Percentiles rank a stretch among this genome's conserved stretches.
Conservation (phyloP, 2,329 filamentous ascomycete genomes). For the Chrysoporthe deuterocubensis region DNA sequence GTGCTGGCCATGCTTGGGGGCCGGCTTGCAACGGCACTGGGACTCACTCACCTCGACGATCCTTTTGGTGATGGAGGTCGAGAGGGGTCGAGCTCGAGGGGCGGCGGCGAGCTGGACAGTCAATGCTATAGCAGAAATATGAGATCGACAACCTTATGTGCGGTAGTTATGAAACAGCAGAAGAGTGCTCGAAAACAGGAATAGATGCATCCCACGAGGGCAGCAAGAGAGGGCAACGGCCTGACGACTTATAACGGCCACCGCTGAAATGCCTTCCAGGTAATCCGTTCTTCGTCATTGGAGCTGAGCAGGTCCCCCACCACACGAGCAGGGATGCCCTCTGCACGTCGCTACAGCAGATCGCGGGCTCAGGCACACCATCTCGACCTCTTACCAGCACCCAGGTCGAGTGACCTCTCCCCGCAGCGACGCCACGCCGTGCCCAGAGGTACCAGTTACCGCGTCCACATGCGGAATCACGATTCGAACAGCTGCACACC, state of each 20-base stretch:
- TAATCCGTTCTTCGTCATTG: slow-evolving; percentile 28
- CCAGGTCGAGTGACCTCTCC: slow-evolving; percentile 24
- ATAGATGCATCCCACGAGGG: slow-evolving; percentile 6
- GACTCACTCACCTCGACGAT: slow-evolving; percentile 5
- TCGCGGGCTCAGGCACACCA: slow-evolving; percentile 10
- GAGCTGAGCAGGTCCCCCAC: slow-evolving; percentile 19
- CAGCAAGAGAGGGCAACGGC: slow-evolving; percentile 1
- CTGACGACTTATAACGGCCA: slow-evolving; percentile 13
- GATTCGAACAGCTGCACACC: slow-evolving; percentile 7
- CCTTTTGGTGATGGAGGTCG: slow-evolving; percentile 10
- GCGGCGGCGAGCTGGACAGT: background rate
- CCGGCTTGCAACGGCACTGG: slow-evolving; percentile 14
- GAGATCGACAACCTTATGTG: background rate
- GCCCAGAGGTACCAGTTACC: slow-evolving; percentile 4
- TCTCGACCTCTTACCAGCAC: background rate
- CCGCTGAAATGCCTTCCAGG: slow-evolving; percentile 22
- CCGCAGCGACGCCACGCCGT: background rate
- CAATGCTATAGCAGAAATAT: background rate
- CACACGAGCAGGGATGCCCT: slow-evolving; percentile 19
- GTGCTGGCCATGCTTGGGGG: background rate
- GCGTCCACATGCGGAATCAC: slow-evolving; percentile 15
- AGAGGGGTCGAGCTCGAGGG: background rate
- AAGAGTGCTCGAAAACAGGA: slow-evolving; percentile 14
- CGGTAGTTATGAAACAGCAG: slow-evolving; percentile 5
- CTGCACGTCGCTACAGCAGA: slow-evolving; percentile 9